Evolutionary conservation across 768 basidiomycete genomes (phyloP).

Genomic region (Pilatotrama ljubarskyi): DNA sequence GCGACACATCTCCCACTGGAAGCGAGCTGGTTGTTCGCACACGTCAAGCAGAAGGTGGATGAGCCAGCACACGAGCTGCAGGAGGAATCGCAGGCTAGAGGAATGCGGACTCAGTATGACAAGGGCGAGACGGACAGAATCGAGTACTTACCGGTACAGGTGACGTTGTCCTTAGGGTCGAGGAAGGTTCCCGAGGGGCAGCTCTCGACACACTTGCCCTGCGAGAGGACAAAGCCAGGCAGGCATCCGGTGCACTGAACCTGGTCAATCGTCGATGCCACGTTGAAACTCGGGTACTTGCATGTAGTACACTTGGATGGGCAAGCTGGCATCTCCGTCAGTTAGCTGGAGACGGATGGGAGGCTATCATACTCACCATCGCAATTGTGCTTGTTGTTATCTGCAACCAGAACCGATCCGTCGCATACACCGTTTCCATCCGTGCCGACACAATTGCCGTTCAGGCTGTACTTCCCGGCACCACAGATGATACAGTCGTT

Average conservation of each 20-base stretch:
- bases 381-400: conserved; percentile 82
- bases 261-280: conserved; percentile 62
- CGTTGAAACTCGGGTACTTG: conserved; percentile 68
- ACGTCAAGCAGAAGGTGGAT: conserved; percentile 72
- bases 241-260: conserved; percentile 78
- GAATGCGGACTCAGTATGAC: too few relatives aligned
- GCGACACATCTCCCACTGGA: conserved; percentile 72
- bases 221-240: conserved; percentile 70
- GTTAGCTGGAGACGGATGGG: not conserved
- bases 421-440: conserved; percentile 72
- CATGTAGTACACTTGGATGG: conserved; percentile 83
- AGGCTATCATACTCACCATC: conserved; percentile 57
- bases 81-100: conserved; percentile 64
- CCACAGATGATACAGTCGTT: conserved; percentile 74
- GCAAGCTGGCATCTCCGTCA: conserved; percentile 52
- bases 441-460: conserved; percentile 69
- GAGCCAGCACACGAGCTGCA: conserved; percentile 73
- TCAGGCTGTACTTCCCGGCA: conserved; percentile 57
- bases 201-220: conserved; percentile 64
- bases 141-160: conserved; percentile 75
- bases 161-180: conserved; percentile 68
- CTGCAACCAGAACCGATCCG: conserved; percentile 68
- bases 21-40: conserved; percentile 64
- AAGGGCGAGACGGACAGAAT: too few relatives aligned
- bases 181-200: conserved; percentile 79